phyloP scores from a whole-genome alignment of 1,139 yeast genomes.

The Sugiyamaella neomexicana region DNA sequence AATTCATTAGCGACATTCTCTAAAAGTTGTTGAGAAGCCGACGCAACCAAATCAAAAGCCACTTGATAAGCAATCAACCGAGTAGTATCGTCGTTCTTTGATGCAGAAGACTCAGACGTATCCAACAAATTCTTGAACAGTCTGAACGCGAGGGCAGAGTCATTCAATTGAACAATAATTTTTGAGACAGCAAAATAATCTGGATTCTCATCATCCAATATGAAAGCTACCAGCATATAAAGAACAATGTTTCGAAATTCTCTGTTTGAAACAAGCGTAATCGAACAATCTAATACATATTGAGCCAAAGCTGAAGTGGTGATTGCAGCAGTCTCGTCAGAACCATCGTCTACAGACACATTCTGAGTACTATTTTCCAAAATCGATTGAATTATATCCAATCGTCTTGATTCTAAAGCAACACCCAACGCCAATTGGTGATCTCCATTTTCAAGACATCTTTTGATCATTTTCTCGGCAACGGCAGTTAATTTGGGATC shows the following conservation, averaged over 20 bases:
- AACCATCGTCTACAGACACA: background rate
- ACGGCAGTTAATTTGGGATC: constrained; percentile 66
- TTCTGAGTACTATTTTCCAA: constrained; percentile 49
- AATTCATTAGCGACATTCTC: constrained; percentile 55
- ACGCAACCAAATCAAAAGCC: constrained; percentile 89
- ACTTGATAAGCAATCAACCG: constrained; percentile 79
- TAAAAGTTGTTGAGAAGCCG: constrained; percentile 90
- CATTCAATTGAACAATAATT: constrained; percentile 85
- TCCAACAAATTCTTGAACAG: constrained; percentile 64
- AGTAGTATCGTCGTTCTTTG: constrained; percentile 35
- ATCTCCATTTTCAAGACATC: constrained; percentile 73
- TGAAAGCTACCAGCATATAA: constrained; percentile 58
- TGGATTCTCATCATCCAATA: constrained; percentile 58
- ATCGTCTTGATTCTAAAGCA: constrained; percentile 81
- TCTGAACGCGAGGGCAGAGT: constrained; percentile 63
- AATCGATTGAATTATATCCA: constrained; percentile 73
- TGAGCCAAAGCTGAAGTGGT: constrained; percentile 52
- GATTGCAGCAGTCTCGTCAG: constrained; percentile 25
- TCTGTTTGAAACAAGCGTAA: constrained; percentile 63
- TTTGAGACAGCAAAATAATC: constrained; percentile 72
- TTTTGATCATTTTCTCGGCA: constrained; percentile 82
- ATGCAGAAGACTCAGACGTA: background rate
- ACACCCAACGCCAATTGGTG: constrained; percentile 85
- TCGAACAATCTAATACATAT: constrained; percentile 76
- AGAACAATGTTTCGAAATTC: constrained; percentile 66